Base-by-base conservation (phyloP, 495 filamentous ascomycete genomes). In the Astrothelium macrocarpum region DNA sequence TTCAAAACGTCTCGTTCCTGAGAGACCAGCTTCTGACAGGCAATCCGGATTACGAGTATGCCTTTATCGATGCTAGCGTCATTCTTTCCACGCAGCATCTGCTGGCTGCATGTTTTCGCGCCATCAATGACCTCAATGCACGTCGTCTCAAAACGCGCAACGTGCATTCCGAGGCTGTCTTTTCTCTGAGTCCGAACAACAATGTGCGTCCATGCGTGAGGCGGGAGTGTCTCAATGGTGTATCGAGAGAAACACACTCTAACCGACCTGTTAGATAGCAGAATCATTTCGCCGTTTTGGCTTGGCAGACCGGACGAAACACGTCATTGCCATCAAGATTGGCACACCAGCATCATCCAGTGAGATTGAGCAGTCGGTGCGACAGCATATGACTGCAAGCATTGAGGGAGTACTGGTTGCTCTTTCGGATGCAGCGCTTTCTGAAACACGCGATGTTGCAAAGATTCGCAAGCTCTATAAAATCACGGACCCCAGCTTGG, bases 101-200 rank as follows among this genome's bases (percentile, higher is more conserved):
- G 36, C 79, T 93, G 34, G 85, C 90, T 2, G 92, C 91, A 10
- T 78, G 87, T 31, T 96, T 88, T 72, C 81, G 87, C 68, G 90
- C 92, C 5, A 77, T 90, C 59, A 90, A 87, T 66, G 83, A 86
- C 66, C 76, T 82, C 32, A 62, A 85, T 18, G 78, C 82, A 59
- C 77, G 77, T 0, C 82, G 84, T 26, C 76, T 93, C 32, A 86
- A 84, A 67, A 94, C 90, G 28, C 83, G 86, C 39, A 97, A 96
- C 71, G 86, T 97, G 12, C 94, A 97, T 69, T 94, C 91, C 0
- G 94, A 97, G 73, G 89, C 90, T 64, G 92, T 99, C 1, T 89
- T 89, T 68, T 85, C 84, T 14, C 76, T 99, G 11, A 89, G 84
- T 60, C 81, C 87, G 0, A 90, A 88, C 59, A 97, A 93, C 67